Conservation (phyloP, 257 asterid genomes). For the Fraxinus cuspidata region DNA sequence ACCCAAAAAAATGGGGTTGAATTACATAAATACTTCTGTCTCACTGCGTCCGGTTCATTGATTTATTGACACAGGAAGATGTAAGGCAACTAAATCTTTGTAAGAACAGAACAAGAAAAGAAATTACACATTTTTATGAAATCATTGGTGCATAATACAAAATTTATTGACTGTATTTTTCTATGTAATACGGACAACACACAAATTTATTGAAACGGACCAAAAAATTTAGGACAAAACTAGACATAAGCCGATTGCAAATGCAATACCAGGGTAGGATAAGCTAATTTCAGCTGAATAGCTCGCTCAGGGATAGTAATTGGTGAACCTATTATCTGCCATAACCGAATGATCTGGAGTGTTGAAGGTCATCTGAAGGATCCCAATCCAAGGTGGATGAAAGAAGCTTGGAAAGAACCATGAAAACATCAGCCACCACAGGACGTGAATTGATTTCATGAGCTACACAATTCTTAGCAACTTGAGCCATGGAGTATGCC, state of each 20-base stretch:
- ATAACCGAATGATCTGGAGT: conserved; percentile 30
- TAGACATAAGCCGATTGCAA: not conserved
- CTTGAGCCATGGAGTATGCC: conserved; percentile 52
- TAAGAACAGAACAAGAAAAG: too few relatives aligned
- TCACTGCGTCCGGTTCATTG: too few relatives aligned
- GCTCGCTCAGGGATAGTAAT: not conserved
- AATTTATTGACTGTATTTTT: not conserved
- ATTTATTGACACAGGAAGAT: too few relatives aligned
- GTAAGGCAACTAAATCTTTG: too few relatives aligned
- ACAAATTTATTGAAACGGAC: not conserved
- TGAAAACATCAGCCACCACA: conserved; percentile 32
- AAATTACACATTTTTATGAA: not conserved
- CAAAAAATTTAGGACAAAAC: not conserved
- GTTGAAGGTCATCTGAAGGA: conserved; percentile 42
- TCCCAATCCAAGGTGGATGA: conserved; percentile 60
- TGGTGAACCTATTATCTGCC: conserved; percentile 19
- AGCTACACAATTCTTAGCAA: conserved; percentile 53
- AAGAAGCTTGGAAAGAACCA: conserved; percentile 45
- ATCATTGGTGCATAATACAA: not conserved
- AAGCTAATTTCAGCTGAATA: not conserved
- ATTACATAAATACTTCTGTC: too few relatives aligned
- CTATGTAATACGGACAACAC: not conserved
- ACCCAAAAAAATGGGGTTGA: too few relatives aligned
- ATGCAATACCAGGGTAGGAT: not conserved
- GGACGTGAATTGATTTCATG: conserved; percentile 44